Evolutionary conservation across 2,329 filamentous ascomycete species (phyloP), one percentile per base, ranked within the genome.

Genomic region (Pyrenochaeta sp.): DNA sequence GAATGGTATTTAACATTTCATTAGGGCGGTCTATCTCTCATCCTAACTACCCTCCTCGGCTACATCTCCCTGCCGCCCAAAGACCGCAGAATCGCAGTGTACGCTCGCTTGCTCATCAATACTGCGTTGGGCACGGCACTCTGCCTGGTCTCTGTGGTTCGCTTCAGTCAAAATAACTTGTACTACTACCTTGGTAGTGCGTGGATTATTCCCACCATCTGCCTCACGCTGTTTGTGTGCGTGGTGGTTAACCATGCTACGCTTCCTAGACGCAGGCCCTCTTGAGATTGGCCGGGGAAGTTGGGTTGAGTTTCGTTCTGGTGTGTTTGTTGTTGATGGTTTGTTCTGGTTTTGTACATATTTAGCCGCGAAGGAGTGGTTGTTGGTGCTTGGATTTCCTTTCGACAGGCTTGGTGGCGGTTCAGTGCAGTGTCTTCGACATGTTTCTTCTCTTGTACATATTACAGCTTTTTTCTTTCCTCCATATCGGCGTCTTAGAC

Each of bases 191-290:
- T 62, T 26, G 31, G 34, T 7, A 61, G 56, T 34, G 41, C 59
- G 10, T 68, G 65, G 64, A 58, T 69, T 44, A 53, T 70, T 19
- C 65, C 65, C 14, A 65, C 61, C 1, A 49, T 66, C 11, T 60
- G 56, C 14, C 34, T 68, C 9, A 47, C 57, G 6, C 50, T 61
- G 15, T 63, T 67, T 38, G 6, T 60, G 3, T 63, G 57, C 28
- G 60, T 67, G 3, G 27, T 65, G 10, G 36, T 53, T 6, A 58
- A 60, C 24, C 52, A 61, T 29, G 35, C 53, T 6, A 28, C 44
- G 6, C 20, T 36, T 15, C 35, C 46, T 8, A 38, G 42, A 44
- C 9, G 19, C 32, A 24, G 35, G 30, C 34, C 52, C 68, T 28
- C 63, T 59, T n/a, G n/a, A n/a, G 28, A 39, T 23, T 20, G 24